Evolutionary conservation across 2,329 filamentous ascomycete genomes (phyloP).

Genomic region (Metarhizium album): DNA sequence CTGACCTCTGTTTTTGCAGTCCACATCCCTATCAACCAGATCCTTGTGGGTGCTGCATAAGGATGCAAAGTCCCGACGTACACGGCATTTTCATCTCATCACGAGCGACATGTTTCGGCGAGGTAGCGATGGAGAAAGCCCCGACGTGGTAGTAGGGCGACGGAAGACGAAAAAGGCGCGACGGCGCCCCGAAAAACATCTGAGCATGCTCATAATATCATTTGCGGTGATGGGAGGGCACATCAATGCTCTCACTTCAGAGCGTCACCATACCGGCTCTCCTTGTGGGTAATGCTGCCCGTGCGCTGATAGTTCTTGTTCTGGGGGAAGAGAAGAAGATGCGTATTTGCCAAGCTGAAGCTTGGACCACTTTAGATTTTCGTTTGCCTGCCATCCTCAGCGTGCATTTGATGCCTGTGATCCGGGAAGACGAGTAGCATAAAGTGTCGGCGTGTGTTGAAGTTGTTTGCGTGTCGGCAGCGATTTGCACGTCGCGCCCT

Average conservation of each 20-base stretch:
- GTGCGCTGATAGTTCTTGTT: conserved; percentile 1
- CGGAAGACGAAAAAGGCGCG: not conserved
- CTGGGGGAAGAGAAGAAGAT: not conserved
- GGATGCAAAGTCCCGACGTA: not conserved
- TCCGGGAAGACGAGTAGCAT: not conserved
- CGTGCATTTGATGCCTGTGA: not conserved
- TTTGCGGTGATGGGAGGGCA: not conserved
- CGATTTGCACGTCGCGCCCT: no score
- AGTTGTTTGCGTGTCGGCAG: no score
- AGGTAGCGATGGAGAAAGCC: not conserved
- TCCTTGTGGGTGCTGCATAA: conserved; percentile 57
- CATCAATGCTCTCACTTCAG: not conserved
- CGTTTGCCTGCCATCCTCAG: not conserved
- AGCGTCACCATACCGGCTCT: not conserved
- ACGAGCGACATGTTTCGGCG: not conserved
- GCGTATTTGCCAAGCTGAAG: not conserved
- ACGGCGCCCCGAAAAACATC: not conserved
- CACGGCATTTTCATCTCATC: not conserved
- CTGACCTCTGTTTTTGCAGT: conserved; percentile 29
- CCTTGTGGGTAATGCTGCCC: not conserved
- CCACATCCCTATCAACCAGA: conserved; percentile 61
- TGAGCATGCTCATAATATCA: not conserved
- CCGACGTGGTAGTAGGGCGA: not conserved
- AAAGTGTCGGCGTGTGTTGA: no score
- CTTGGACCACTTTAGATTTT: not conserved